These are phyloP conservation scores for Arachis stenosperma DNA, from an alignment of 306 rosid species.

Conservation along the genomic window DNA sequence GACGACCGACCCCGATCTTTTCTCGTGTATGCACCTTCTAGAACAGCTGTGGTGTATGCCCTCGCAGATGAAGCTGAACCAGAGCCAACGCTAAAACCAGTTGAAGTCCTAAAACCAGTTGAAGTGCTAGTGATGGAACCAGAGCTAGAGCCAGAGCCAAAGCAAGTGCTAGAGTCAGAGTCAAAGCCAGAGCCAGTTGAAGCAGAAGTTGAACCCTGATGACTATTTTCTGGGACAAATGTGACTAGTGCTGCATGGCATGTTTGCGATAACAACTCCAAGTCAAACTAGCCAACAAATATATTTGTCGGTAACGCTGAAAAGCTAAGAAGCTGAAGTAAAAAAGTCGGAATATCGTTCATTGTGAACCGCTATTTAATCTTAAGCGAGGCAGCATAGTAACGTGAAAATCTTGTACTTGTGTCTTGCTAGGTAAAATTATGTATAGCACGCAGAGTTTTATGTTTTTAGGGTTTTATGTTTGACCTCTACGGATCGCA, in stretches of 20 bases:
- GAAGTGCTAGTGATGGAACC: neutral
- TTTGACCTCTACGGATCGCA: conserved; percentile 13
- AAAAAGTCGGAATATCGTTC: conserved; percentile 10
- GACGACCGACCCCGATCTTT: conserved; percentile 81
- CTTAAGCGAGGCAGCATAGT: conserved; percentile 34
- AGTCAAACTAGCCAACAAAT: conserved; percentile 36
- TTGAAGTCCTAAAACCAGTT: too few relatives aligned
- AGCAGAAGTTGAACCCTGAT: conserved; percentile 44
- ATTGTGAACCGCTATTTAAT: conserved; percentile 24
- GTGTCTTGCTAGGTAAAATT: conserved; percentile 31
- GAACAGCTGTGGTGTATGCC: conserved; percentile 85
- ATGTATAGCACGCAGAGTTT: conserved; percentile 20
- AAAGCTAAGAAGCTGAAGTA: conserved; percentile 30
- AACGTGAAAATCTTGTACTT: conserved; percentile 20
- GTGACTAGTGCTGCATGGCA: conserved; percentile 30
- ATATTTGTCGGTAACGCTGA: conserved; percentile 13
- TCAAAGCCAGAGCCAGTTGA: conserved; percentile 26
- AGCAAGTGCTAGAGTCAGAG: neutral
- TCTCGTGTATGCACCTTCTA: conserved; percentile 71
- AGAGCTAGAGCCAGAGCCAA: neutral
- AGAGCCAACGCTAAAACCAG: conserved; percentile 6
- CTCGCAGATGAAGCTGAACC: conserved; percentile 47
- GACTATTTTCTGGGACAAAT: conserved; percentile 23
- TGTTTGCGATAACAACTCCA: conserved; percentile 35
- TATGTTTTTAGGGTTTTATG: conserved; percentile 26